Evolutionary conservation across 306 rosid genomes (phyloP).

Genomic region (Biancaea sappan): DNA sequence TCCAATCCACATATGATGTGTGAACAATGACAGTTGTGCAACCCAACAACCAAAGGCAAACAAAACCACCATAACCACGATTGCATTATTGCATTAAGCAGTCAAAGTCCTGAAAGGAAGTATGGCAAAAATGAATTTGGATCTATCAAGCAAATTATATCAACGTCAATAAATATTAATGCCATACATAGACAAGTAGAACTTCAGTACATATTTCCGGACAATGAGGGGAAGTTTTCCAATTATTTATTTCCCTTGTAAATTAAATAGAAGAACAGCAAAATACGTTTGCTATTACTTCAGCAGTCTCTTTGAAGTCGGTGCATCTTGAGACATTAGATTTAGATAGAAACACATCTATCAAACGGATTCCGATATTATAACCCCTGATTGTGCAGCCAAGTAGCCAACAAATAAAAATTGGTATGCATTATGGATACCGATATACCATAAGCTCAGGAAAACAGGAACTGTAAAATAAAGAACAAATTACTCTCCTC

Average conservation of each 20-base stretch:
- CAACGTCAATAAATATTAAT: background rate
- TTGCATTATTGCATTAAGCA: background rate
- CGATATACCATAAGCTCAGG: background rate
- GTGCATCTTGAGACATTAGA: conserved; percentile 69
- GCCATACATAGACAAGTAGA: background rate
- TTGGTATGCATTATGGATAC: background rate
- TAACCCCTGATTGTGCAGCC: conserved; percentile 51
- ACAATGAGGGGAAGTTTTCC: background rate
- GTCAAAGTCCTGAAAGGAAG: background rate
- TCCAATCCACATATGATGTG: too few relatives aligned
- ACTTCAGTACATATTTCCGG: background rate
- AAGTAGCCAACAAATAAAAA: background rate
- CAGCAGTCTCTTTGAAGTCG: conserved; percentile 75
- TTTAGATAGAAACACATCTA: conserved; percentile 73
- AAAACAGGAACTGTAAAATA: background rate
- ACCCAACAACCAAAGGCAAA: background rate
- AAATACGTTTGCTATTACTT: conserved; percentile 68
- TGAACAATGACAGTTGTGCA: too few relatives aligned
- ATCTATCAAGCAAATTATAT: background rate
- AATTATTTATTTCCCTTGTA: background rate
- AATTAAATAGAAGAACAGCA: background rate
- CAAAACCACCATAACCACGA: background rate
- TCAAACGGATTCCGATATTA: conserved; percentile 62
- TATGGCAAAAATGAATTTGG: background rate
- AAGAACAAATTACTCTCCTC: too few relatives aligned